These are phyloP conservation scores for Lentinula sp. DNA, from an alignment of 768 basidiomycete species.

Conservation along the genomic window DNA sequence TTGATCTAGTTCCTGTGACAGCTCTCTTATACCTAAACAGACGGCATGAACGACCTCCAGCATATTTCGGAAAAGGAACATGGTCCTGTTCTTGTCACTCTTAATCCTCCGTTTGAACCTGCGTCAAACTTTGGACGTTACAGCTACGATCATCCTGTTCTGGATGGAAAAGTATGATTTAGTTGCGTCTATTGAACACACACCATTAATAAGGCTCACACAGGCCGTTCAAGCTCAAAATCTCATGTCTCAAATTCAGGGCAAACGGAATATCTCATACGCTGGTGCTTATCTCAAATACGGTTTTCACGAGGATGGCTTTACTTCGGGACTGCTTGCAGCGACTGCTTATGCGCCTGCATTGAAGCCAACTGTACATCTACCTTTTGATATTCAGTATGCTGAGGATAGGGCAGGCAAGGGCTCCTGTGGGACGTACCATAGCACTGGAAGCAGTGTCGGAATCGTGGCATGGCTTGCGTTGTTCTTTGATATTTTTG, in stretches of 20 bases:
- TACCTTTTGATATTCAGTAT: slow-evolving; percentile 4
- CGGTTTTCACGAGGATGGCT: slow-evolving; percentile 82
- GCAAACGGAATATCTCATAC: slow-evolving; percentile 52
- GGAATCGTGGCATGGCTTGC: neutral
- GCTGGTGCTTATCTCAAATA: slow-evolving; percentile 72
- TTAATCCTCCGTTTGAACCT: slow-evolving; percentile 66
- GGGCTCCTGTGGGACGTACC: neutral
- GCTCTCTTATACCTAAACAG: slow-evolving; percentile 21
- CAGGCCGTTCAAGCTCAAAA: slow-evolving; percentile 52
- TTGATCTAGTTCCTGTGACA: neutral
- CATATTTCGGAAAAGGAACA: slow-evolving; percentile 47
- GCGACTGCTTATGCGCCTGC: neutral
- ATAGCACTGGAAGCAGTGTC: neutral
- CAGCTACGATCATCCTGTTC: slow-evolving; percentile 64
- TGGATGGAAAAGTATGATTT: slow-evolving; percentile 40
- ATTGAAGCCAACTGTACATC: neutral
- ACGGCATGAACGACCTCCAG: slow-evolving; percentile 75
- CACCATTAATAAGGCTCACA: neutral
- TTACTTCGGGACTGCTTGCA: slow-evolving; percentile 17
- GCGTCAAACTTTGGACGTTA: slow-evolving; percentile 43
- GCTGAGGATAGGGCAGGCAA: slow-evolving; percentile 6
- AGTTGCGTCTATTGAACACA: neutral
- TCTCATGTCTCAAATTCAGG: slow-evolving; percentile 53
- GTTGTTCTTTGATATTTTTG: neutral
- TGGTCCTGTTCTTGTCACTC: slow-evolving; percentile 64